These are phyloP conservation scores for Diaporthe sp. DNA, from an alignment of 2,329 filamentous ascomycete species.

Conservation along the genomic window DNA sequence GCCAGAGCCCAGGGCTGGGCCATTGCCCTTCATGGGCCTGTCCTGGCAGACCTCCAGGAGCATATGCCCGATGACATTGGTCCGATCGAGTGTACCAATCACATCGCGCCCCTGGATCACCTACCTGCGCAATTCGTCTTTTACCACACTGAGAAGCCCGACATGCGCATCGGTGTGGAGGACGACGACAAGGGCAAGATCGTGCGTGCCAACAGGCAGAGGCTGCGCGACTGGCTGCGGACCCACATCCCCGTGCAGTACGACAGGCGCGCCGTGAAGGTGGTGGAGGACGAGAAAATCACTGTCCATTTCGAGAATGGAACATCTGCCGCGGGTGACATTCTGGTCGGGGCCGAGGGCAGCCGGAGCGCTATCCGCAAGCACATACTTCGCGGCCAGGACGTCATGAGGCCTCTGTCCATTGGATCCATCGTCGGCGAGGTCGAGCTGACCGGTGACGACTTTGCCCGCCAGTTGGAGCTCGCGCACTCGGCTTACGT, in stretches of 20 bases:
- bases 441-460: conserved; percentile 45
- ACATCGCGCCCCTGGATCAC: conserved; percentile 44
- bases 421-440: conserved; percentile 48
- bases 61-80: conserved; percentile 45
- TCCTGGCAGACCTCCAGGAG: conserved; percentile 42
- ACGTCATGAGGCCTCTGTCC: conserved; percentile 47
- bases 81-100: conserved; percentile 42
- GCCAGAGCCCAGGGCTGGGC: conserved; percentile 49
- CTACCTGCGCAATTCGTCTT: conserved; percentile 45
- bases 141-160: conserved; percentile 35
- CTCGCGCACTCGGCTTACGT: conserved; percentile 51
- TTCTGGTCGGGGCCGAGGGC: conserved; percentile 64
- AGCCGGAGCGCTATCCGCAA: conserved; percentile 52
- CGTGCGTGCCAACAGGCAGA: conserved; percentile 50
- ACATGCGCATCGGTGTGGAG: conserved; percentile 42
- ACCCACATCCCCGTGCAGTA: conserved; percentile 53
- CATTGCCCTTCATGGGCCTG: conserved; percentile 49
- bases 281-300: conserved; percentile 54
- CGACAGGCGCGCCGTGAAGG: conserved; percentile 51
- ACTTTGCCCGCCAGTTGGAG: conserved; percentile 49
- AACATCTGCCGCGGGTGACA: conserved; percentile 55
- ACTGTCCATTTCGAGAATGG: conserved; percentile 60
- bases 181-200: conserved; percentile 48
- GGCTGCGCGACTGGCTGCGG: conserved; percentile 47
- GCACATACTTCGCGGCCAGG: conserved; percentile 47